phyloP scores from a whole-genome alignment of 352 stramenopile species.

The Globisporangium takayamanum region DNA sequence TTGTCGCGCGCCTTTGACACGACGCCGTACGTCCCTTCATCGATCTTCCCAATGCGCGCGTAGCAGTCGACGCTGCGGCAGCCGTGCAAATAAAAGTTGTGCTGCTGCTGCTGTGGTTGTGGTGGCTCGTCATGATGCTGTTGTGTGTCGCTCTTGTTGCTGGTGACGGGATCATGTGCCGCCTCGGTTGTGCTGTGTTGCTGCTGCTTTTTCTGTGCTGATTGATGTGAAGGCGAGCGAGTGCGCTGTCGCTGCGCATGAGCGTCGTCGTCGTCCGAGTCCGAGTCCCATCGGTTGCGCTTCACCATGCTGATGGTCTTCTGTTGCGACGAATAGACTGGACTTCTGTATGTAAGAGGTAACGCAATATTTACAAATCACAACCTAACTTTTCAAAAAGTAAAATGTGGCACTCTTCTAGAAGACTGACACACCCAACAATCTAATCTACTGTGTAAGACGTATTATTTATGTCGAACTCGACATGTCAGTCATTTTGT shows the following conservation, averaged over 20 bases:
- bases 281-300: conserved; percentile 65
- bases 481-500: conserved; percentile 1
- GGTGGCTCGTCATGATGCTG: not conserved
- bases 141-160: not conserved
- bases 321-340: not conserved
- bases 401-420: not conserved
- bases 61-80: conserved; percentile 95
- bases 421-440: conserved; percentile 1
- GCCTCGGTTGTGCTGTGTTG: not conserved
- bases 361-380: too few species aligned
- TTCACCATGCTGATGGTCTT: conserved; percentile 20
- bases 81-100: conserved; percentile 78
- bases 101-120: conserved; percentile 8
- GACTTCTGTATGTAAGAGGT: not conserved
- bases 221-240: conserved; percentile 3
- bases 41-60: conserved; percentile 90
- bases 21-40: conserved; percentile 96
- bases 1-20: conserved; percentile 94
- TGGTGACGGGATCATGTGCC: not conserved
- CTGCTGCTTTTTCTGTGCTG: conserved; percentile 1
- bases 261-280: conserved; percentile 25
- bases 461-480: not conserved
- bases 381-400: not conserved
- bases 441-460: conserved; percentile 2
- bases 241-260: conserved; percentile 1